These are phyloP conservation scores for Calonectria multiphialidica DNA, from an alignment of 2,329 filamentous ascomycete species.

Conservation along the genomic window DNA sequence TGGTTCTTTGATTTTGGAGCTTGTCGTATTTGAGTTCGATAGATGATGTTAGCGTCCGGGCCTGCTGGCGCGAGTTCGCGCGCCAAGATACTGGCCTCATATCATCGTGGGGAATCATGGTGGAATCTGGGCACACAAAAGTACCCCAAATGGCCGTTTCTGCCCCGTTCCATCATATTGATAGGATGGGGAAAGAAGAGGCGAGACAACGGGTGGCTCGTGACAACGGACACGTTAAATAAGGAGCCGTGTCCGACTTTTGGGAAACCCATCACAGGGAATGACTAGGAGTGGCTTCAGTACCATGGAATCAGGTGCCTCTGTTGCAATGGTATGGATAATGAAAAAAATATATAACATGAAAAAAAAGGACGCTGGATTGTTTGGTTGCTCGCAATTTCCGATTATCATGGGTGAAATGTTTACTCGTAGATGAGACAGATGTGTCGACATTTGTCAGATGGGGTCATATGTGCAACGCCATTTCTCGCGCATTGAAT, in stretches of 20 bases:
- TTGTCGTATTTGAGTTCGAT: constrained; percentile 9
- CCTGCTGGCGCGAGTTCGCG: neutral
- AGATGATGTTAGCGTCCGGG: constrained; percentile 6
- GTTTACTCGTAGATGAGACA: neutral
- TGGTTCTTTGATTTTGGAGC: neutral
- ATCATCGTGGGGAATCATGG: neutral
- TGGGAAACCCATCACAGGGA: neutral
- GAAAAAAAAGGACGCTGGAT: neutral
- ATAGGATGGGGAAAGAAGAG: neutral
- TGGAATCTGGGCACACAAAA: neutral
- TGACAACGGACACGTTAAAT: neutral
- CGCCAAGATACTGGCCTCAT: neutral
- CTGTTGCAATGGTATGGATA: neutral
- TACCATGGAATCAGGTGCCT: constrained; percentile 8
- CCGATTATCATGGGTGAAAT: neutral
- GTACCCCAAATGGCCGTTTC: neutral
- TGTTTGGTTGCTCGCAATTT: neutral
- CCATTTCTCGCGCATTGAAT: neutral
- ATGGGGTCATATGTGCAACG: neutral
- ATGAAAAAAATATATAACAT: too few species aligned
- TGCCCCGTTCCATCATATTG: neutral
- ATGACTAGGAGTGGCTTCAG: neutral
- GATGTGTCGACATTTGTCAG: neutral
- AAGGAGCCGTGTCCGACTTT: neutral
- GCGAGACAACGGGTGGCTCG: neutral